Conservation (phyloP, 176 grass and related monocot genomes). For the Ensete glaucum region DNA sequence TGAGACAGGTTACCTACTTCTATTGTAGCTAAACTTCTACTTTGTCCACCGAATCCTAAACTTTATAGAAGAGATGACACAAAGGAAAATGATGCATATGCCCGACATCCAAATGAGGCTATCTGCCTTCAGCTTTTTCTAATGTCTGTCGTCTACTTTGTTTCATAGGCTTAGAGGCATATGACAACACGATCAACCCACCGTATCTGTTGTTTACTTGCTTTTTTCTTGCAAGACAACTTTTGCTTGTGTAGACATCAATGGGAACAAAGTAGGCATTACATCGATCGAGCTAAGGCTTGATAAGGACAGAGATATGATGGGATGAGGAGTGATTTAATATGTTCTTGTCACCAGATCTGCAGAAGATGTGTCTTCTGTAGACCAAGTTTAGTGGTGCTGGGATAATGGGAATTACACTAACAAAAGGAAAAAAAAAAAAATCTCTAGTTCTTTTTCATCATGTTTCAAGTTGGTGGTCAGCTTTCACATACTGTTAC, state of each 20-base stretch:
- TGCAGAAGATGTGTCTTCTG: not conserved
- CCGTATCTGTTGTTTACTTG: not conserved
- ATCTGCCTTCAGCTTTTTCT: not conserved
- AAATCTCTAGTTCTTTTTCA: no score
- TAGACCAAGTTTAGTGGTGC: not conserved
- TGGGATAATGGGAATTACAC: not conserved
- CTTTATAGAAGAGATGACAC: conserved; percentile 1
- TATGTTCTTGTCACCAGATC: not conserved
- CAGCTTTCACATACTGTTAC: not conserved
- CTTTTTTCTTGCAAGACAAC: not conserved
- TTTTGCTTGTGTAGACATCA: conserved; percentile 9
- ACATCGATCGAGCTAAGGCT: not conserved
- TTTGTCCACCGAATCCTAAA: not conserved
- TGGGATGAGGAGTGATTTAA: not conserved
- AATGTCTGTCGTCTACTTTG: not conserved
- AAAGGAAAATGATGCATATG: conserved; percentile 1
- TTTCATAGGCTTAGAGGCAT: not conserved
- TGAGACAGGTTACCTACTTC: not conserved
- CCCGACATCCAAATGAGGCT: not conserved
- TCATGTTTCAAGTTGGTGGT: not conserved
- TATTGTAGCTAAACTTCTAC: not conserved
- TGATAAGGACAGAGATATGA: conserved; percentile 1
- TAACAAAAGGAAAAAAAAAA: no score
- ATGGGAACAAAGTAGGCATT: not conserved
- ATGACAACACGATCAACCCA: conserved; percentile 9